Evolutionary conservation across 495 filamentous ascomycete species (phyloP).

Genomic region (Pyrenopolyporus hunteri): DNA sequence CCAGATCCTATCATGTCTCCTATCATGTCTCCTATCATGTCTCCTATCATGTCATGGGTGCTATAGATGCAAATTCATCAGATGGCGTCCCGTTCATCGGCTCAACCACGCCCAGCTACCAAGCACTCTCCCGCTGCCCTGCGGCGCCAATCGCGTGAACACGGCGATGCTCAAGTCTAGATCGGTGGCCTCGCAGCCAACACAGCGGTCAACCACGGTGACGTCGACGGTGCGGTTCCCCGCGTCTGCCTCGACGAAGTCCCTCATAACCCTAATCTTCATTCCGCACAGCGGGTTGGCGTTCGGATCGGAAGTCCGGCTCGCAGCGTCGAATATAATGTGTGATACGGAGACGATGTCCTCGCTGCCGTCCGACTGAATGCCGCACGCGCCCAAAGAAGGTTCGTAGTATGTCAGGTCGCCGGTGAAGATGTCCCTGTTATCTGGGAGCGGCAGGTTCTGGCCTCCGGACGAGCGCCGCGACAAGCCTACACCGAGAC

Average conservation of each 20-base stretch:
- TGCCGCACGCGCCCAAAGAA: slow-evolving; percentile 74
- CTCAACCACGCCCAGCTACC: slow-evolving; percentile 74
- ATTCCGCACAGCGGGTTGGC: slow-evolving; percentile 72
- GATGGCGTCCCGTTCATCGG: background rate
- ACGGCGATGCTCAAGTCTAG: slow-evolving; percentile 68
- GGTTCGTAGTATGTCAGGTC: slow-evolving; percentile 75
- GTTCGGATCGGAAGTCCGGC: slow-evolving; percentile 66
- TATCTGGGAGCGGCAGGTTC: slow-evolving; percentile 63
- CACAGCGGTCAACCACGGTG: slow-evolving; percentile 77
- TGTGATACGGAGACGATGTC: slow-evolving; percentile 71
- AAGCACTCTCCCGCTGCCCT: slow-evolving; percentile 61
- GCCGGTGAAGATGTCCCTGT: slow-evolving; percentile 59
- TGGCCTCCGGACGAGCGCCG: slow-evolving; percentile 10
- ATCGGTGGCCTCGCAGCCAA: slow-evolving; percentile 66
- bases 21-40: background rate
- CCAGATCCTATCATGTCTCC: background rate
- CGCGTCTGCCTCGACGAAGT: slow-evolving; percentile 43
- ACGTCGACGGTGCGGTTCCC: slow-evolving; percentile 62
- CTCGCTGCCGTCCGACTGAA: slow-evolving; percentile 56
- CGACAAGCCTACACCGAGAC: slow-evolving; percentile 43
- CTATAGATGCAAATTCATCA: too few species aligned
- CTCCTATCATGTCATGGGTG: background rate
- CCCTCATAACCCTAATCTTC: slow-evolving; percentile 62
- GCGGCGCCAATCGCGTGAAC: slow-evolving; percentile 65
- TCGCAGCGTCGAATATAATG: slow-evolving; percentile 66